Percentiles rank a stretch among this genome's conserved stretches.
These are phyloP conservation scores for Solanum piurae DNA, from an alignment of 257 asterid genomes.

Conservation along the genomic window DNA sequence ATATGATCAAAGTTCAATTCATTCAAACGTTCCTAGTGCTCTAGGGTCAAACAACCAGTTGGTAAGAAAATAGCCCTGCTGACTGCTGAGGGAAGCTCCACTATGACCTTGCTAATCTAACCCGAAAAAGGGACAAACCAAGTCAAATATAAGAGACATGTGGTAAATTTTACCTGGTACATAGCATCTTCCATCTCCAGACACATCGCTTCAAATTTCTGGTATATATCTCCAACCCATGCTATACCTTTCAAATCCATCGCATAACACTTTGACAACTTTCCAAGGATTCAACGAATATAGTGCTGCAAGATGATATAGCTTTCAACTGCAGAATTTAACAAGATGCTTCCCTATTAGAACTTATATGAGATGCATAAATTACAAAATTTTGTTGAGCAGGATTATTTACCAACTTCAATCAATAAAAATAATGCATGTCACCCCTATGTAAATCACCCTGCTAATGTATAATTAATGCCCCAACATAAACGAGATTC, in stretches of 20 bases:
- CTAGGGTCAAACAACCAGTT: not conserved
- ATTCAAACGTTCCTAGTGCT: not conserved
- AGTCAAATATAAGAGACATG: not conserved
- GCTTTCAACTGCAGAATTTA: not conserved
- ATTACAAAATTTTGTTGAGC: not conserved
- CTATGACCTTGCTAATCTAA: not conserved
- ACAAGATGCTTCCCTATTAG: not conserved
- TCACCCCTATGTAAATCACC: not conserved
- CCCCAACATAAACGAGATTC: not conserved
- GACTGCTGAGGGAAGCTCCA: not conserved
- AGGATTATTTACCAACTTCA: not conserved
- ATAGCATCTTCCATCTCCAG: slow-evolving; percentile 73
- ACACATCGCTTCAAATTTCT: slow-evolving; percentile 71
- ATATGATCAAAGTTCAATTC: not conserved
- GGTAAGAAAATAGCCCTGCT: not conserved
- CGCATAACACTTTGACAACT: not conserved
- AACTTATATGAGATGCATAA: not conserved
- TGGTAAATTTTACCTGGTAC: slow-evolving; percentile 39
- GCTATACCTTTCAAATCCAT: slow-evolving; percentile 65
- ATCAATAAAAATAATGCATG: not conserved
- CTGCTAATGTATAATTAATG: not conserved
- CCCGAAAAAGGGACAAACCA: not conserved
- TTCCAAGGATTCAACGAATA: not conserved
- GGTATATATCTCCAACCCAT: slow-evolving; percentile 66
- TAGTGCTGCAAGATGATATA: not conserved